phyloP scores from a whole-genome alignment of 1,284 basidiomycete genomes.

The Tylopilus microsporus region DNA sequence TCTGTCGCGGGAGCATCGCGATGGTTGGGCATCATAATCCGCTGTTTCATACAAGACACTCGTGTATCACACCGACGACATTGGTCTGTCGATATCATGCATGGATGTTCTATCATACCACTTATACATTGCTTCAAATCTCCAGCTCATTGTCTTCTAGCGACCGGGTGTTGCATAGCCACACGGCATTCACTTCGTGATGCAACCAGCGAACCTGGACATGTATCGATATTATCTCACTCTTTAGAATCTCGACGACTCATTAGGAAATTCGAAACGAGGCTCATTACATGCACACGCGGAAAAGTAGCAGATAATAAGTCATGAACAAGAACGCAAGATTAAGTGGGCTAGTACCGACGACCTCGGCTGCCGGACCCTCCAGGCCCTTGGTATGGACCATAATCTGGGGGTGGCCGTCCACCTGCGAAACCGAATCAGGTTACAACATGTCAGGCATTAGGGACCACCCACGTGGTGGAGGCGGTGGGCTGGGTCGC shows the following conservation, averaged over 20 bases:
- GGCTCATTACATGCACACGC: slow-evolving; percentile 3
- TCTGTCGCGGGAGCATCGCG: no score
- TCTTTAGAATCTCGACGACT: not conserved
- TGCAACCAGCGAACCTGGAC: not conserved
- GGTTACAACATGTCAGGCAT: slow-evolving; percentile 6
- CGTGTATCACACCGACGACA: no score
- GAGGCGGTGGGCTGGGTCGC: slow-evolving; percentile 44
- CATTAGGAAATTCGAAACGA: not conserved
- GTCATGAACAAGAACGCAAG: slow-evolving; percentile 15
- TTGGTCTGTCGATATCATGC: no score
- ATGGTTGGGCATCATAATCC: no score
- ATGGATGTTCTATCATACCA: no score
- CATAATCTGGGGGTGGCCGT: slow-evolving; percentile 64
- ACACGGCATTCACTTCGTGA: no score
- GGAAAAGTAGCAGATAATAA: slow-evolving; percentile 17
- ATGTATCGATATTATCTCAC: not conserved
- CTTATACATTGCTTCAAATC: no score
- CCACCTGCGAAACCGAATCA: slow-evolving; percentile 36
- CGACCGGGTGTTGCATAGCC: no score
- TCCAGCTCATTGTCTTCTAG: no score
- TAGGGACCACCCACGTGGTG: slow-evolving; percentile 23
- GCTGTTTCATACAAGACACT: no score
- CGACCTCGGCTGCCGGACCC: slow-evolving; percentile 30
- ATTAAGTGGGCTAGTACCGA: slow-evolving; percentile 27
- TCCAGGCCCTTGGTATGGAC: slow-evolving; percentile 62